A percentile compares a stretch with the other conserved stretches of the same genome.
Conservation (phyloP, 2,329 filamentous ascomycete genomes). For the Aureobasidium uvarum region DNA sequence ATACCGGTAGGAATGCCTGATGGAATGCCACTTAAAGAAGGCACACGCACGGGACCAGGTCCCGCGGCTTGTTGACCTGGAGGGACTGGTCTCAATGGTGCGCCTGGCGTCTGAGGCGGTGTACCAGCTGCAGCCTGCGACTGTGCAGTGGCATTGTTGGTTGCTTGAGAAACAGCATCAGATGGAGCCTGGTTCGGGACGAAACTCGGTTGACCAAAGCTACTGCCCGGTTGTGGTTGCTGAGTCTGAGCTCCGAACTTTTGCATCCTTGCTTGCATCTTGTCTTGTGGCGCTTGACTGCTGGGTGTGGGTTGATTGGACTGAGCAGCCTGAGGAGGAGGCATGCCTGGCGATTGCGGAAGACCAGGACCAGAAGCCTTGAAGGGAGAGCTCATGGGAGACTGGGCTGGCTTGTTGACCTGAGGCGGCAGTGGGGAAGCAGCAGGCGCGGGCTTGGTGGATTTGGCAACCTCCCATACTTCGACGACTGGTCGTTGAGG, state of each 20-base stretch:
- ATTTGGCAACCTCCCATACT: conserved; percentile 80
- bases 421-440: conserved; percentile 29
- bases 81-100: conserved; percentile 26
- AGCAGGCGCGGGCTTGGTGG: conserved; percentile 43
- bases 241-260: conserved; percentile 31
- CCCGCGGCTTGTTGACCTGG: conserved; percentile 28
- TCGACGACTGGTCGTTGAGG: conserved; percentile 79
- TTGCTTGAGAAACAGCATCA: conserved; percentile 27
- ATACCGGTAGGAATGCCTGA: conserved; percentile 29
- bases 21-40: conserved; percentile 28
- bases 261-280: conserved; percentile 32
- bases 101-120: background rate
- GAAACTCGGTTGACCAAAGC: conserved; percentile 32
- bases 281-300: conserved; percentile 29
- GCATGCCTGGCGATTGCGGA: conserved; percentile 20
- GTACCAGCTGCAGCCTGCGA: background rate
- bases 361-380: conserved; percentile 27
- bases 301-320: conserved; percentile 5
- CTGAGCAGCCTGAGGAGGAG: conserved; percentile 9
- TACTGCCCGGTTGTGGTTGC: conserved; percentile 8
- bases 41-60: conserved; percentile 29
- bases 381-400: conserved; percentile 29
- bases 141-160: background rate
- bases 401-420: conserved; percentile 30
- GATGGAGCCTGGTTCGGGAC: conserved; percentile 26